Base-by-base conservation (phyloP, 148 eudicot species). In the Camellia sinensis region DNA sequence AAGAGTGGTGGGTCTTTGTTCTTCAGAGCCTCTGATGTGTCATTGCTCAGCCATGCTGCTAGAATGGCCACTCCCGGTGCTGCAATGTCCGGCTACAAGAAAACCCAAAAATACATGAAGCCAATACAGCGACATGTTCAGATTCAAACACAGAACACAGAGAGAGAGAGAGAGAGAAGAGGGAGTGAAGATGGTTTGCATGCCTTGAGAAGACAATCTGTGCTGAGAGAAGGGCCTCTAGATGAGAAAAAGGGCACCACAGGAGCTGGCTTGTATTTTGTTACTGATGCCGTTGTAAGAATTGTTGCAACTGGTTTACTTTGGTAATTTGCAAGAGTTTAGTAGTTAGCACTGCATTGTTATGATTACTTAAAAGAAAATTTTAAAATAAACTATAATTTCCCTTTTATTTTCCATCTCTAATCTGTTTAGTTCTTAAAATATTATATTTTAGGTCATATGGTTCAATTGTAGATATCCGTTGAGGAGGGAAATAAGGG, bases 61-160 rank as follows among this genome's bases (percentile, higher is more conserved):
- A 94, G 89, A 71, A 92, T 94, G 54, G 81, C 81, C 41, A 92
- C 97, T 77, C 98, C 98, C 63, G 98, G 93, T 71, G 94, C 97
- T 7, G 91, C 86, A 74, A 92, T 82, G 79, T 94, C 96, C 8
- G 98, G 97, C 98, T 92, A 83, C 77, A 78, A 19, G 6, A 5
- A 54, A n/a, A 40, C 21, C 21, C 44, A 77, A 60, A 11, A 19
- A 41, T 12, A n/a, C 3, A 57, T 18, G 54, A 73, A n/a, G 41
- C 60, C 75, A 52, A 52, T 50, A 50, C 29, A 72, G 15, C 56
- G 9, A 70, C 43, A 4, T 48, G 21, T 71, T 71, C 60, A 21
- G 60, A 22, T 19, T 50, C 6, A 21, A n/a, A 69, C 50, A 6
- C 50, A 6, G 5, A 37, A 67, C 43, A 17, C 2, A 10, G 19